These are phyloP conservation scores for Aegilops speltoides DNA, from an alignment of 176 grass and related monocot species.

Conservation along the genomic window DNA sequence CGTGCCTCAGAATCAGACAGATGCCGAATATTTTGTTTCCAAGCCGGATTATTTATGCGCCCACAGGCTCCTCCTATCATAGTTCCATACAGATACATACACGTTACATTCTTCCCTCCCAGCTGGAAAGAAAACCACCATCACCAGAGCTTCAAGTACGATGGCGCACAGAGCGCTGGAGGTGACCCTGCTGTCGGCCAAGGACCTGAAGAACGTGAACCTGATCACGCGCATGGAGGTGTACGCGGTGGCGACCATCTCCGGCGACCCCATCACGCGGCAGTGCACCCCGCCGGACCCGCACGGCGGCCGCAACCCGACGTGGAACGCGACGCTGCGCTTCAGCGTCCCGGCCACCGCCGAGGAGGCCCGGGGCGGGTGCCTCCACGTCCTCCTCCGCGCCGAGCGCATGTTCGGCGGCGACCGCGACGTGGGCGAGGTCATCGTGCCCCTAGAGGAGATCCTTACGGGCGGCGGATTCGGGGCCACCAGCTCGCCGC, in stretches of 20 bases:
- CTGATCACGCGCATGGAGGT: slow-evolving; percentile 46
- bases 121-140: too few relatives aligned
- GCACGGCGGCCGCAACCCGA: slow-evolving; percentile 53
- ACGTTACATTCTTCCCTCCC: too few relatives aligned
- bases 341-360: slow-evolving; percentile 41
- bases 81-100: too few relatives aligned
- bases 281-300: slow-evolving; percentile 59
- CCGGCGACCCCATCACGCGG: slow-evolving; percentile 30
- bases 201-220: slow-evolving; percentile 69
- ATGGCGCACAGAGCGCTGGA: slow-evolving; percentile 71
- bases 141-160: too few relatives aligned
- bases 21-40: too few relatives aligned
- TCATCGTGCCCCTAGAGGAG: slow-evolving; percentile 53
- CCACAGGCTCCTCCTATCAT: too few relatives aligned
- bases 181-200: slow-evolving; percentile 55
- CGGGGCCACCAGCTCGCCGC: neutral
- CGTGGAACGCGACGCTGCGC: slow-evolving; percentile 56
- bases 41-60: too few relatives aligned
- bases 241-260: slow-evolving; percentile 58
- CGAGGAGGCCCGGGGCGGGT: neutral
- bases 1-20: too few relatives aligned
- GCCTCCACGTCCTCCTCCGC: slow-evolving; percentile 64
- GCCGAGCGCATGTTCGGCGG: slow-evolving; percentile 43
- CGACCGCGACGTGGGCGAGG: slow-evolving; percentile 73
- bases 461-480: slow-evolving; percentile 24